Evolutionary conservation across 2,329 filamentous ascomycete species (phyloP), one percentile per base, ranked within the genome.

Genomic region (Penicillium sp.): DNA sequence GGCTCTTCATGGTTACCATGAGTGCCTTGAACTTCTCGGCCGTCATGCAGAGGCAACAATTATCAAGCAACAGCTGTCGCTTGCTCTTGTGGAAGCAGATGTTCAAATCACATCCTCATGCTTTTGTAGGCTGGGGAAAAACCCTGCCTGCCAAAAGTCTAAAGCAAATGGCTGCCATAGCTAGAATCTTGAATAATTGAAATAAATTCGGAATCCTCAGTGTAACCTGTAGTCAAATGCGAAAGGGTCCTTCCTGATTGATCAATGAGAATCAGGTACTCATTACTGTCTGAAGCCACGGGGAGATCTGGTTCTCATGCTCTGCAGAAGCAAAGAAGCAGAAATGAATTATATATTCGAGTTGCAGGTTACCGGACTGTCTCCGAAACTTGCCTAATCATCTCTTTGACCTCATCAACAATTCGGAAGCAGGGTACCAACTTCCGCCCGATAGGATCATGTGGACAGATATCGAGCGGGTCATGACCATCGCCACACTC

Each of bases 1-100:
- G 90, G 84, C 88, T 1, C 73, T 93, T 58, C 87, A 91, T 66
- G 90, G 90, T 0, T 88, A 86, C 63, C 83, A 91, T 61, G 89
- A 92, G 75, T 91, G 89, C 69, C 70, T 92, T 48, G 61, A 80
- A 3, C 83, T 78, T 58, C 70, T 88, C 16, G 85, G 83, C 0
- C 75, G 80, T 8, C 62, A 61, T 4, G 75, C 72, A 0, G 83
- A 85, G 67, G 83, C 81, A 8, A 70, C 65, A 2, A 76, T 80
- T 14, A 71, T 86, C 11, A 69, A 76, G 55, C 72, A 79, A 63
- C 81, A 84, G 70, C 71, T 89, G 59, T 76, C 78, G 49, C 60
- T 82, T 58, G 84, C 85, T 0, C 62, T 82, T 59, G 82, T 80
- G 2, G 78, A 81, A 53, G 85, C 87, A 0, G 87, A 90, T 75